Conservation (phyloP, 2,329 filamentous ascomycete genomes). For the Aspergillus sp. region DNA sequence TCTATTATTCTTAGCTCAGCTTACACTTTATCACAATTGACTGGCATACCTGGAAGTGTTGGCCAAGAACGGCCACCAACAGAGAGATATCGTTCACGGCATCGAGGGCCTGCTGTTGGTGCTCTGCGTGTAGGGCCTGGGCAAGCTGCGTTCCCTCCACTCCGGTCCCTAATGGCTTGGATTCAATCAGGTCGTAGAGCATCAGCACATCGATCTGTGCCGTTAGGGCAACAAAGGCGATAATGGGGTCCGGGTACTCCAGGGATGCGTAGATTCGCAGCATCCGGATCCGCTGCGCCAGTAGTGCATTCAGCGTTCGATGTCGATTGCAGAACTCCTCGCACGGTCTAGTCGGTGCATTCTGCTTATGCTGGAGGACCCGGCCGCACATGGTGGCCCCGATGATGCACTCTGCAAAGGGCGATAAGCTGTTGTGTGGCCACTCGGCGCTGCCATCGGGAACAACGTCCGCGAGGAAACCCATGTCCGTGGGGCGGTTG, state of each 20-base stretch:
- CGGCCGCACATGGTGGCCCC: slow-evolving; percentile 18
- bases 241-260: background rate
- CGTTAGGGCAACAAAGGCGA: background rate
- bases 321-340: background rate
- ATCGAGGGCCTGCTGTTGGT: background rate
- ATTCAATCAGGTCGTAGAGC: background rate
- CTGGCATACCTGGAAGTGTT: slow-evolving; percentile 10
- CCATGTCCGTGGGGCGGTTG: background rate
- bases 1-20: background rate
- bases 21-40: background rate
- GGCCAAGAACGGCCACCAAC: background rate
- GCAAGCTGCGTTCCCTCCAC: background rate
- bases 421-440: background rate
- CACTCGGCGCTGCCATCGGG: background rate
- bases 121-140: background rate
- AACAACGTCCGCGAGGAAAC: slow-evolving; percentile 6
- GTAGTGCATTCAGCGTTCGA: background rate
- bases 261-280: background rate
- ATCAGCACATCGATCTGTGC: background rate
- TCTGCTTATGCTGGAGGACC: slow-evolving; percentile 3
- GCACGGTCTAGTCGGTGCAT: background rate
- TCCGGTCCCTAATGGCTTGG: background rate
- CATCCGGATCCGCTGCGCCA: background rate
- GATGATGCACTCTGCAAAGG: slow-evolving; percentile 28
- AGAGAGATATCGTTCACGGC: background rate